phyloP scores from a whole-genome alignment of 2,329 filamentous ascomycete species.

The Spiromastix sp. region DNA sequence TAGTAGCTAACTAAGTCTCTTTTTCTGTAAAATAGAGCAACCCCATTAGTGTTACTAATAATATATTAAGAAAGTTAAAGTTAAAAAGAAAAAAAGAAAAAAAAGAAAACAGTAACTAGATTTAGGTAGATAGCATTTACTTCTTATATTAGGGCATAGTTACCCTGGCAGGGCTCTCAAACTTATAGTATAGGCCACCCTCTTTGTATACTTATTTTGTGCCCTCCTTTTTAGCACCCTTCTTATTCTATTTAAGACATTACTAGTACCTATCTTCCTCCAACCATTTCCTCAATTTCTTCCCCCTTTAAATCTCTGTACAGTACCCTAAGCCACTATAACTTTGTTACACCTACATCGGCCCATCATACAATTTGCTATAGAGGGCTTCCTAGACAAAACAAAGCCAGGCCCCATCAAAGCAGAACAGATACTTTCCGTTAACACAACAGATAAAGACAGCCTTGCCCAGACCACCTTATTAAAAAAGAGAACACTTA shows the following conservation, averaged over 20 bases:
- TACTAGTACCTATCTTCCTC: background rate
- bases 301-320: background rate
- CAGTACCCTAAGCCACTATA: background rate
- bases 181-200: background rate
- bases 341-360: background rate
- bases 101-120: too few species aligned
- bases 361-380: background rate
- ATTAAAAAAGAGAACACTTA: slow-evolving; percentile 2
- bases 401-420: background rate
- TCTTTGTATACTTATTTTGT: too few species aligned
- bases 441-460: background rate
- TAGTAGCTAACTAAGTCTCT: slow-evolving; percentile 3
- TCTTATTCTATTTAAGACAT: slow-evolving; percentile 2
- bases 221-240: slow-evolving; percentile 2
- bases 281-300: too few species aligned
- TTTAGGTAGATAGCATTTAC: background rate
- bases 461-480: background rate
- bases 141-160: background rate
- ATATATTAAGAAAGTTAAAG: too few species aligned
- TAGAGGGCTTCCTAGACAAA: background rate
- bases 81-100: too few species aligned
- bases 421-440: background rate
- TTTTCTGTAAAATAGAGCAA: slow-evolving; percentile 1
- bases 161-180: background rate
- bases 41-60: too few species aligned